These are phyloP conservation scores for Trametes sp. DNA, from an alignment of 1,284 basidiomycete species.

Conservation along the genomic window DNA sequence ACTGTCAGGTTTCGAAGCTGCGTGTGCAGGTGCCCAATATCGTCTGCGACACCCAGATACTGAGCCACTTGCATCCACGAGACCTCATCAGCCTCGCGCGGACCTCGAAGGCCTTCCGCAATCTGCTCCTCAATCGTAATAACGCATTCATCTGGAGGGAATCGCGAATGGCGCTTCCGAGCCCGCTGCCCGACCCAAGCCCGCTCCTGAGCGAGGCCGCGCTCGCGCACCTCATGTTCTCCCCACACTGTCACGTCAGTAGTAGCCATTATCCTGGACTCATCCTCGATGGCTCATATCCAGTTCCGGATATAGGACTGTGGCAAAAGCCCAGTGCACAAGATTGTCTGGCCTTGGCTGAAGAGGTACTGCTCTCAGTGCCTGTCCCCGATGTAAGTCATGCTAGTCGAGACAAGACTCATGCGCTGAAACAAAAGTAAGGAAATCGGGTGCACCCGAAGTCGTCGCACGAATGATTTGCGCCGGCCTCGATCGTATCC, in stretches of 20 bases:
- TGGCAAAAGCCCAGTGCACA: neutral
- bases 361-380: conserved; percentile 9
- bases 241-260: neutral
- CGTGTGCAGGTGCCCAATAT: too few species aligned
- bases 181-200: neutral
- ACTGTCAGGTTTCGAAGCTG: too few species aligned
- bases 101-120: neutral
- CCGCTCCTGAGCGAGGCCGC: conserved; percentile 38
- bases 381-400: neutral
- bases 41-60: too few species aligned
- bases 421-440: neutral
- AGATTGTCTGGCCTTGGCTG: conserved; percentile 8
- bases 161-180: neutral
- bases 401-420: too few species aligned
- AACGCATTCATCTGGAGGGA: neutral
- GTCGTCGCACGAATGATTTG: neutral
- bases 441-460: neutral
- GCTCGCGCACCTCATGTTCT: conserved; percentile 37
- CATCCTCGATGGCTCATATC: too few species aligned
- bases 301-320: neutral
- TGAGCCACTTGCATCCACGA: neutral
- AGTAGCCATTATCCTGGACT: neutral
- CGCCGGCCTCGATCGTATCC: too few species aligned
- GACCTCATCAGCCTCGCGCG: neutral
- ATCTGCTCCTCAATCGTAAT: neutral